These are phyloP conservation scores for Penicillium sp. DNA, from an alignment of 2,329 filamentous ascomycete genomes.

Conservation along the genomic window DNA sequence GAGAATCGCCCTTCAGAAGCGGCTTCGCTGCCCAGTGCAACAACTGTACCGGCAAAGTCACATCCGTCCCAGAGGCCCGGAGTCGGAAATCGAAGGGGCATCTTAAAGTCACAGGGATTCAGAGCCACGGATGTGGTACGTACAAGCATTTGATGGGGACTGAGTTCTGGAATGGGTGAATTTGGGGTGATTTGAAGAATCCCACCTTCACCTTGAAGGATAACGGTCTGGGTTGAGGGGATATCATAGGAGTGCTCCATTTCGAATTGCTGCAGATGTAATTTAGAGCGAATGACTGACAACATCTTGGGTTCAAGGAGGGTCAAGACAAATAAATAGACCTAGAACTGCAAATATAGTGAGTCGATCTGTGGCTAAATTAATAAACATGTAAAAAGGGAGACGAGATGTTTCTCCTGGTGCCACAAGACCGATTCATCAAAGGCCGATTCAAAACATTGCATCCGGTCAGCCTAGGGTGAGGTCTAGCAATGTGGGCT, in stretches of 20 bases:
- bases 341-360: neutral
- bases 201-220: constrained; percentile 19
- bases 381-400: no score
- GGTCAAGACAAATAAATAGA: no score
- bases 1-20: constrained; percentile 13
- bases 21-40: constrained; percentile 17
- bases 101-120: constrained; percentile 29
- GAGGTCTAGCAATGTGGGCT: neutral
- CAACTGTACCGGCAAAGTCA: constrained; percentile 28
- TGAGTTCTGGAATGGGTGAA: constrained; percentile 13
- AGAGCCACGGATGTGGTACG: constrained; percentile 29
- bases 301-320: no score
- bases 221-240: constrained; percentile 15
- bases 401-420: neutral
- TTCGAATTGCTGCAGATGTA: neutral
- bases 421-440: neutral
- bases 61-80: constrained; percentile 25
- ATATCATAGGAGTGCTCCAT: constrained; percentile 1
- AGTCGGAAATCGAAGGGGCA: constrained; percentile 17
- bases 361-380: neutral
- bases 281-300: neutral
- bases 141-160: constrained; percentile 18
- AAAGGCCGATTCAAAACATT: neutral
- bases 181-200: constrained; percentile 13
- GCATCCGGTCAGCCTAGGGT: neutral